Conservation (phyloP, 164 flowering plant genomes). For the Amborella trichopoda region DNA sequence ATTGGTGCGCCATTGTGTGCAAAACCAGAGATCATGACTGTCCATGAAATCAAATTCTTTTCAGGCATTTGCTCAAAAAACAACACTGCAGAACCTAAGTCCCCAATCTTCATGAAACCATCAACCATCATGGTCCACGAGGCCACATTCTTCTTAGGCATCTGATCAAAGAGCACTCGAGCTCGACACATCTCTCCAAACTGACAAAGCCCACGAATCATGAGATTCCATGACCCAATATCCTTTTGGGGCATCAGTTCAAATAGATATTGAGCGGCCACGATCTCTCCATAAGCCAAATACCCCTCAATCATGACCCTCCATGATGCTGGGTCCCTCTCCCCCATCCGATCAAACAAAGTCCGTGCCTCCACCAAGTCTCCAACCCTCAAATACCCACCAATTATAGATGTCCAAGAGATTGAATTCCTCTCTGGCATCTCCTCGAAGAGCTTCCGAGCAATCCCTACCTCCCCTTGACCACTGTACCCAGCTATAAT, state of each 20-base stretch:
- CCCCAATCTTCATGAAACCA: slow-evolving; percentile 19
- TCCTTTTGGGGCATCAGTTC: slow-evolving; percentile 14
- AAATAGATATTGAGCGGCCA: slow-evolving; percentile 8
- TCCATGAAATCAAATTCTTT: slow-evolving; percentile 26
- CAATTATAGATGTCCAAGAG: slow-evolving; percentile 22
- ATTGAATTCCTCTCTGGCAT: slow-evolving; percentile 20
- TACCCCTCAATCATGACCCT: slow-evolving; percentile 29
- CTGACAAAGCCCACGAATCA: slow-evolving; percentile 20
- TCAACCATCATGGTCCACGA: slow-evolving; percentile 24
- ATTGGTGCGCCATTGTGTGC: slow-evolving; percentile 21
- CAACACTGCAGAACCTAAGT: slow-evolving; percentile 15
- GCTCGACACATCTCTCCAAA: slow-evolving; percentile 15
- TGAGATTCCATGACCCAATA: slow-evolving; percentile 19
- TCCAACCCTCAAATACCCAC: slow-evolving; percentile 21
- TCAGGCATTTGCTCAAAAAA: slow-evolving; percentile 24
- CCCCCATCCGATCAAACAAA: slow-evolving; percentile 23
- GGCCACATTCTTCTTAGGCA: slow-evolving; percentile 19
- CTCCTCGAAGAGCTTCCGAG: slow-evolving; percentile 11
- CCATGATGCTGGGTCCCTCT: slow-evolving; percentile 23
- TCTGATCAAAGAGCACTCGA: slow-evolving; percentile 10
- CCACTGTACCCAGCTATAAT: slow-evolving; percentile 20
- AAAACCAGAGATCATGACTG: slow-evolving; percentile 28
- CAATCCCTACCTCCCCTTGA: slow-evolving; percentile 13
- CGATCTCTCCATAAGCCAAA: slow-evolving; percentile 15
- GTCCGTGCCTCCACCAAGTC: slow-evolving; percentile 13